Percentiles rank a stretch among this genome's conserved stretches.
Evolutionary conservation across 495 filamentous ascomycete genomes (phyloP).

Genomic region (Xylaria acuta): DNA sequence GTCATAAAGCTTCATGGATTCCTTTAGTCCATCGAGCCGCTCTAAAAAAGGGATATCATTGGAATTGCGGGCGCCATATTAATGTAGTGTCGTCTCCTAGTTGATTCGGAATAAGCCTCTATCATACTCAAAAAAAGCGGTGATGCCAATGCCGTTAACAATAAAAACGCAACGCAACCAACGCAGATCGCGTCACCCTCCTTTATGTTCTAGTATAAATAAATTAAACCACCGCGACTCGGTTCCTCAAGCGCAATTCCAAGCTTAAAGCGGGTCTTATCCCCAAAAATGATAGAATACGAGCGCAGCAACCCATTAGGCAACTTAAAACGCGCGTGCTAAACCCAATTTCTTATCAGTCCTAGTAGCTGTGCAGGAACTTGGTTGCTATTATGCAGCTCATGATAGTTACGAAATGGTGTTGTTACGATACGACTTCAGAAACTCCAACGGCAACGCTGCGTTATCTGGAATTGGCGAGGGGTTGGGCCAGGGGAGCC

Average conservation of each 20-base stretch:
- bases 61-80: conserved; percentile 52
- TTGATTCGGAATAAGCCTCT: conserved; percentile 48
- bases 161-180: conserved; percentile 55
- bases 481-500: no score
- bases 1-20: conserved; percentile 53
- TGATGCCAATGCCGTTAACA: conserved; percentile 59
- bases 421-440: no score
- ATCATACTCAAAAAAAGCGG: conserved; percentile 54
- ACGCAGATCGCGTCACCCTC: conserved; percentile 55
- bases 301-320: conserved; percentile 51
- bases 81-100: conserved; percentile 54
- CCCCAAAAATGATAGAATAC: conserved; percentile 57
- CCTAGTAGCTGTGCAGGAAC: no score
- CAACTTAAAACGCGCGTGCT: conserved; percentile 54
- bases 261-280: conserved; percentile 48
- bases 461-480: no score
- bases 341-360: no score
- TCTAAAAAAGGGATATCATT: conserved; percentile 55
- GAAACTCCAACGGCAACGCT: no score
- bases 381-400: no score
- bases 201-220: conserved; percentile 46
- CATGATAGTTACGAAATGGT: no score
- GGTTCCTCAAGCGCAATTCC: conserved; percentile 53
- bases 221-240: conserved; percentile 57
- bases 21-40: conserved; percentile 43